phyloP scores from a whole-genome alignment of 495 filamentous ascomycete species.

The Thozetella sp. region DNA sequence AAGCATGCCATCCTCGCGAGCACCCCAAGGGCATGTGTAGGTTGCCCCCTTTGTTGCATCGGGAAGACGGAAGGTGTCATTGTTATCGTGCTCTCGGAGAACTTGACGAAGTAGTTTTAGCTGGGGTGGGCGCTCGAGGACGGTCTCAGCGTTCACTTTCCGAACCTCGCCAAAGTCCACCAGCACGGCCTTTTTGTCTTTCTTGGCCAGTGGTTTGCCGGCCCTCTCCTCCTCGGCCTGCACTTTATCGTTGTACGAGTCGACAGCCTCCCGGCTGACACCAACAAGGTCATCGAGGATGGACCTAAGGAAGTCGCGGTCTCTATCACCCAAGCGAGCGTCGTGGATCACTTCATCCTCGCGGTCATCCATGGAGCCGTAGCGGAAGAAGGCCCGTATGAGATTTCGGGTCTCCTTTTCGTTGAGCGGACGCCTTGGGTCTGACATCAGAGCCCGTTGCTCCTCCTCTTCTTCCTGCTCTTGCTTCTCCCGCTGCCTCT shows the following conservation, averaged over 20 bases:
- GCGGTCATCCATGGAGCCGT: conserved; percentile 83
- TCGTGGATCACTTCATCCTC: conserved; percentile 84
- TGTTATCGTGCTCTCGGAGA: conserved; percentile 62
- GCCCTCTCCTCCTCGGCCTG: conserved; percentile 73
- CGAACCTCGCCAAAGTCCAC: conserved; percentile 92
- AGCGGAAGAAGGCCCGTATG: conserved; percentile 82
- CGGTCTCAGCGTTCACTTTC: conserved; percentile 91
- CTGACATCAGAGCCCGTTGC: conserved; percentile 59
- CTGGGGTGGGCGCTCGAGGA: conserved; percentile 85
- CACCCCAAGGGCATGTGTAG: conserved; percentile 88
- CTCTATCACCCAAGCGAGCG: conserved; percentile 78
- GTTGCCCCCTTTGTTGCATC: conserved; percentile 86
- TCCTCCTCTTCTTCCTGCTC: conserved; percentile 61
- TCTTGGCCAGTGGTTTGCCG: conserved; percentile 82
- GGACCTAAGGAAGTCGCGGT: conserved; percentile 71
- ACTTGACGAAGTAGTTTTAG: conserved; percentile 81
- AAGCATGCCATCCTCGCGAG: conserved; percentile 95
- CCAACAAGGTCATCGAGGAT: conserved; percentile 55
- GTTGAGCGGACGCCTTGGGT: conserved; percentile 83
- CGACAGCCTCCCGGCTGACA: conserved; percentile 67
- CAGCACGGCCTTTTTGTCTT: conserved; percentile 93
- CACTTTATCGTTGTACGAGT: conserved; percentile 66
- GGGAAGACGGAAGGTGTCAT: conserved; percentile 78
- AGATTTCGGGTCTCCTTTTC: conserved; percentile 93
- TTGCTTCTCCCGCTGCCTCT: conserved; percentile 79